phyloP scores from a whole-genome alignment of 805 yeast genomes.

The Nakazawaea laoshanensis region DNA sequence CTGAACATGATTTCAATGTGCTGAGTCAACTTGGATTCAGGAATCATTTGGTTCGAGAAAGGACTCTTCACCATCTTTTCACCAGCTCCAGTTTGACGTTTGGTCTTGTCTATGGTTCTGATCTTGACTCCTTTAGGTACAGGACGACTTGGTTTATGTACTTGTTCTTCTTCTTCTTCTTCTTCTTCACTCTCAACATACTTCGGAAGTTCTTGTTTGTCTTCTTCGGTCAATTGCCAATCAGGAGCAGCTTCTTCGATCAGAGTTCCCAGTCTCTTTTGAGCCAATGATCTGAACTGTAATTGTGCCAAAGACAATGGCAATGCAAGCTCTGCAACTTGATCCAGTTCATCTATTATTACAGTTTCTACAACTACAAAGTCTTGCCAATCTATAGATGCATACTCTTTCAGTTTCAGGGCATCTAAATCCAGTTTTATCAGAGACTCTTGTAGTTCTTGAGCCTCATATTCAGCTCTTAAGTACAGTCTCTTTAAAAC shows the following conservation, averaged over 20 bases:
- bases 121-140: conserved; percentile 50
- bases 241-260: conserved; percentile 36
- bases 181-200: conserved; percentile 7
- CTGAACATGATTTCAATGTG: conserved; percentile 64
- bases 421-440: conserved; percentile 23
- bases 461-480: conserved; percentile 46
- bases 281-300: conserved; percentile 51
- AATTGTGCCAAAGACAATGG: conserved; percentile 55
- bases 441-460: conserved; percentile 23
- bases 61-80: conserved; percentile 56
- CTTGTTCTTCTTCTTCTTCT: conserved; percentile 13
- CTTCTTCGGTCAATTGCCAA: background rate
- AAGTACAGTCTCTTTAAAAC: conserved; percentile 38
- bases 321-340: conserved; percentile 41
- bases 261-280: conserved; percentile 30
- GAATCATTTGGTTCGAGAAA: conserved; percentile 61
- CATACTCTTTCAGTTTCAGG: conserved; percentile 44
- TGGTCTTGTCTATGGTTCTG: conserved; percentile 42
- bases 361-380: conserved; percentile 66
- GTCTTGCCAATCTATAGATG: conserved; percentile 83
- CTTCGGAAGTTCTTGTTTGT: conserved; percentile 3
- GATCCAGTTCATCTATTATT: conserved; percentile 54
- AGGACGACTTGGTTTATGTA: conserved; percentile 9
- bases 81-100: conserved; percentile 14
- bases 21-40: conserved; percentile 60